Evolutionary conservation across 768 basidiomycete species (phyloP), one percentile per base, ranked within the genome.

Genomic region (Xerocomellus dryophilus): DNA sequence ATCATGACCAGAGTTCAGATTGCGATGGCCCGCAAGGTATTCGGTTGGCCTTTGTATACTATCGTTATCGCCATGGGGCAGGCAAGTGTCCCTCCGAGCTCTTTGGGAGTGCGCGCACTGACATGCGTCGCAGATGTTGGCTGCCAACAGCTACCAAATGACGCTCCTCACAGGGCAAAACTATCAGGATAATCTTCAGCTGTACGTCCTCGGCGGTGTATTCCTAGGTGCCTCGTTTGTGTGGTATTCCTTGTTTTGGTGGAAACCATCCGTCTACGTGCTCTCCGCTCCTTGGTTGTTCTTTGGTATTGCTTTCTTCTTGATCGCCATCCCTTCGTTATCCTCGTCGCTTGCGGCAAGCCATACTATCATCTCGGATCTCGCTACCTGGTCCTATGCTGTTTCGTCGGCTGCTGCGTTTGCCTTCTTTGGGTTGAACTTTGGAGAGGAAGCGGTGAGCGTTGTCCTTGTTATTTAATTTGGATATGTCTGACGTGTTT

Each of bases 71-170:
- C 86, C 27, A 59, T 88, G 29, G 93, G 93, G 32, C 93, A 91
- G 77, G 81, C 83, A 44, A 43, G 80, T 62, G 40, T 27, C 47
- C 58, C 51, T 21, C 15, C 34, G 1, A 11, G n/a, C 15, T 17
- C 9, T 20, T 48, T 50, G 17, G 11, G 23, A 29, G 32, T 31
- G 11, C 25, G 27, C 8, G 35, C 47, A 20, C 53, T 60, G 34
- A 63, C 34, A 31, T 18, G 23, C 23, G 39, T 54, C 34, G 14
- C 23, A 88, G 82, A 92, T 93, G 88, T 72, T 93, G 58, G 85
- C 87, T 52, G 92, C 92, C 4, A 93, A 91, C 29, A 95, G 93
- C 65, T 97, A 95, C 82, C 94, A 97, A 73, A 89, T 96, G 65
- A 95, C 93, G 17, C 74, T 97, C 34, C 78, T 96, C 18, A 87